These are phyloP conservation scores for Monosporozyma solicola DNA, from an alignment of 805 yeast species.

Conservation along the genomic window DNA sequence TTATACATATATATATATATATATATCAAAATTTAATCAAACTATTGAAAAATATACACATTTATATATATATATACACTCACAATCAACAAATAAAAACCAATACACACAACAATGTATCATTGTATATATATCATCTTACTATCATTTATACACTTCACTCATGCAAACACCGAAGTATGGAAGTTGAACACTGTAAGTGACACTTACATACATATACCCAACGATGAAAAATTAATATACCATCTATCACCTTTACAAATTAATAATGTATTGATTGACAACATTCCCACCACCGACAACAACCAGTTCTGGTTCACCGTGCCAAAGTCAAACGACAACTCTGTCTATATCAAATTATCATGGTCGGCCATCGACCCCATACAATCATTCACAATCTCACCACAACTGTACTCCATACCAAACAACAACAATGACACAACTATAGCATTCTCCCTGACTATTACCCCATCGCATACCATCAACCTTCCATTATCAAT, in stretches of 20 bases:
- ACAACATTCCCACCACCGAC: neutral
- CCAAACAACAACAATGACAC: neutral
- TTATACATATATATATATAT: too few species aligned
- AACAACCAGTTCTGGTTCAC: neutral
- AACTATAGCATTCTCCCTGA: neutral
- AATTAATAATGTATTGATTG: neutral
- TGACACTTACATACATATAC: neutral
- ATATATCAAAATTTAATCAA: too few species aligned
- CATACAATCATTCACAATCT: slow-evolving; percentile 1
- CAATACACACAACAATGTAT: neutral
- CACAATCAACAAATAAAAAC: neutral
- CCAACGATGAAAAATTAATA: too few species aligned
- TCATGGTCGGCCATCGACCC: slow-evolving; percentile 29
- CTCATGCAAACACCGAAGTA: neutral
- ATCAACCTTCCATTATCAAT: neutral
- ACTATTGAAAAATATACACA: too few species aligned
- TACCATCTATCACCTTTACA: neutral
- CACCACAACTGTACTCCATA: neutral
- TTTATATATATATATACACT: too few species aligned
- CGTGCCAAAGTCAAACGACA: neutral
- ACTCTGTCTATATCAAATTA: slow-evolving; percentile 11
- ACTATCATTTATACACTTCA: neutral
- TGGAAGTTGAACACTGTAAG: neutral
- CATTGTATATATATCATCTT: neutral
- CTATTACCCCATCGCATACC: neutral